A percentile compares a stretch with the other conserved stretches of the same genome.
These are phyloP conservation scores for Eimeria sp. DNA, from an alignment of 169 alveolate genomes.

Conservation along the genomic window DNA sequence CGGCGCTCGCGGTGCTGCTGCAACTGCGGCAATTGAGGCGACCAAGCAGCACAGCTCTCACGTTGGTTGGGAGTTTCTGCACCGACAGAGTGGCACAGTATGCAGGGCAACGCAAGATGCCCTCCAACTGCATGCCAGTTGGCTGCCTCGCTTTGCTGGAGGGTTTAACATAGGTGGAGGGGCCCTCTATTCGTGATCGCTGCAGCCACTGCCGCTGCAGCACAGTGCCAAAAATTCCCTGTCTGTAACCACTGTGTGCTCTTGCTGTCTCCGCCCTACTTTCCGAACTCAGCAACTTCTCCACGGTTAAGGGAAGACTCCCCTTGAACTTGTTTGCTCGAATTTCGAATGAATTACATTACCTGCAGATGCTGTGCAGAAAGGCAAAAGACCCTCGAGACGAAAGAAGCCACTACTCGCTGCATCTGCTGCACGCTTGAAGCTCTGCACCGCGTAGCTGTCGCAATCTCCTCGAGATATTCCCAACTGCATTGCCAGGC, in stretches of 20 bases:
- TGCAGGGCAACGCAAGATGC: neutral
- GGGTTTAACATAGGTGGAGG: neutral
- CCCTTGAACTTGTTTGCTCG: neutral
- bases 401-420: constrained; percentile 87
- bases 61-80: constrained; percentile 17
- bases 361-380: constrained; percentile 83
- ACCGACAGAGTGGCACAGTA: neutral
- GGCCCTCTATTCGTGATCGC: neutral
- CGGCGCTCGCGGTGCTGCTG: constrained; percentile 22
- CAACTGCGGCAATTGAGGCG: constrained; percentile 11
- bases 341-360: neutral
- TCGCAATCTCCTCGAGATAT: constrained; percentile 94
- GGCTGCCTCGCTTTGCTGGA: neutral
- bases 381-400: constrained; percentile 89
- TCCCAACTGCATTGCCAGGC: constrained; percentile 88
- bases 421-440: constrained; percentile 92
- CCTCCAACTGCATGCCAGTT: neutral
- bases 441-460: constrained; percentile 90
- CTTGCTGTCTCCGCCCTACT: neutral
- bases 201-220: neutral
- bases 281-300: neutral
- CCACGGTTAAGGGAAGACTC: neutral
- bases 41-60: neutral
- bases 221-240: neutral
- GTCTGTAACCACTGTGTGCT: neutral